A percentile compares a stretch with the other conserved stretches of the same genome.
Evolutionary conservation across 495 filamentous ascomycete genomes (phyloP).

Genomic region (Aspergillus leporis): DNA sequence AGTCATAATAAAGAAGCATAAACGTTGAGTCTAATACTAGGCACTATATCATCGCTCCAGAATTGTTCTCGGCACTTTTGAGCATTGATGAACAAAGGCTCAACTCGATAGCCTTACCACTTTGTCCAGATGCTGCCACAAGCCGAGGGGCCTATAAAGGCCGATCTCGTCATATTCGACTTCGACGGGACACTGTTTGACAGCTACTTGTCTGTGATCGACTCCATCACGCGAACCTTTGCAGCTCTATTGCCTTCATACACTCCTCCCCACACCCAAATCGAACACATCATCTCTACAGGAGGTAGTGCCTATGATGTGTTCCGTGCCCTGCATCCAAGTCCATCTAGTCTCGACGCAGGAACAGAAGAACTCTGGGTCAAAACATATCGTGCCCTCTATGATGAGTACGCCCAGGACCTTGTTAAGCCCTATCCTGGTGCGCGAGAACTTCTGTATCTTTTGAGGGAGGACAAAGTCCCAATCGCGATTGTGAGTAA

Average conservation of each 20-base stretch:
- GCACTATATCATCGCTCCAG: no score
- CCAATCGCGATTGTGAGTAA: constrained; percentile 28
- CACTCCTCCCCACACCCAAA: neutral
- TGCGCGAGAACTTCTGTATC: constrained; percentile 16
- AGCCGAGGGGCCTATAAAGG: neutral
- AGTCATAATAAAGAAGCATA: no score
- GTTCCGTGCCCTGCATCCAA: constrained; percentile 14
- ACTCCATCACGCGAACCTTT: constrained; percentile 21
- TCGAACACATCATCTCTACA: constrained; percentile 10
- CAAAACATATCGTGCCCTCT: constrained; percentile 24
- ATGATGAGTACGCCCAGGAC: constrained; percentile 20
- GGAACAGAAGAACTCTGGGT: constrained; percentile 13
- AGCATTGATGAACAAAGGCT: no score
- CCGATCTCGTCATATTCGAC: constrained; percentile 17
- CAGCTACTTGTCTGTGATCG: constrained; percentile 18
- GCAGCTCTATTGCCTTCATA: constrained; percentile 19
- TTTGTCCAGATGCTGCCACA: no score
- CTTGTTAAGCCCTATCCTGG: constrained; percentile 22
- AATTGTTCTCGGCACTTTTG: no score
- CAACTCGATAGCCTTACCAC: no score
- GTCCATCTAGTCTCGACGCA: constrained; percentile 8
- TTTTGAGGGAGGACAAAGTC: constrained; percentile 13
- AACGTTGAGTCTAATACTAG: no score
- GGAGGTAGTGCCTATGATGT: constrained; percentile 7
- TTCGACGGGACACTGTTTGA: constrained; percentile 22